Base-by-base conservation (phyloP, 257 asterid genomes). In the Plectranthus barbatus region DNA sequence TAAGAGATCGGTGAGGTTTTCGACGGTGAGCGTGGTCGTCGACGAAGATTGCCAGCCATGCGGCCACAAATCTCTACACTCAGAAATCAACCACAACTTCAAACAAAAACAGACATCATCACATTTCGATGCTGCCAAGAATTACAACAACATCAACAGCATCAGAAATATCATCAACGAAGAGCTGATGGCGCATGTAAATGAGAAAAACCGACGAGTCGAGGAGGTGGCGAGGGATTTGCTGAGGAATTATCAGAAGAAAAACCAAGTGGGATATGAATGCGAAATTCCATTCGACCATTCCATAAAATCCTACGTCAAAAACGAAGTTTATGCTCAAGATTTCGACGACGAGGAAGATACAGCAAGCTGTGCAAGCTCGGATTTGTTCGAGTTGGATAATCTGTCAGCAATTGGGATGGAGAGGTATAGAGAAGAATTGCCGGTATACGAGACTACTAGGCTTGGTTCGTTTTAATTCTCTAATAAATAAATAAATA, bases 361-460 rank as follows among this genome's bases (percentile, higher is more conserved):
- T 21, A 90, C 74, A 0, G 95, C 85, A 7, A 90, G 97, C 26
- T 86, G 61, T 23, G 90, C 94, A 0, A 90, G 97, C 51, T 90
- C 97, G 5, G 97, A 90, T 77, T 80, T 90, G 62, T 90, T 90
- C 62, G 97, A 90, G 51, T 70, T 90, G 50, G 94, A 90, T 71
- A 83, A 86, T 71, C 89, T 90, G 15, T 84, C 89, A 0, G 79
- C 89, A 44, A 81, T 90, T 64, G 95, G 97, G 17, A 89, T 83
- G 77, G 87, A 86, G 64, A 82, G 84, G 83, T 89, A 86, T 56
- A 55, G 78, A 19, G 83, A 84, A 55, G 97, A 87, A 67, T 73
- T 90, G 74, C 97, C 97, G 0, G 94, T 90, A 21, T 90, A 90
- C 9, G 97, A 87, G 77, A 83, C 95, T 15, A 90, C 97, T 55